Evolutionary conservation across 2,329 filamentous ascomycete species (phyloP).

Genomic region (Chaetomiaceae sp.): DNA sequence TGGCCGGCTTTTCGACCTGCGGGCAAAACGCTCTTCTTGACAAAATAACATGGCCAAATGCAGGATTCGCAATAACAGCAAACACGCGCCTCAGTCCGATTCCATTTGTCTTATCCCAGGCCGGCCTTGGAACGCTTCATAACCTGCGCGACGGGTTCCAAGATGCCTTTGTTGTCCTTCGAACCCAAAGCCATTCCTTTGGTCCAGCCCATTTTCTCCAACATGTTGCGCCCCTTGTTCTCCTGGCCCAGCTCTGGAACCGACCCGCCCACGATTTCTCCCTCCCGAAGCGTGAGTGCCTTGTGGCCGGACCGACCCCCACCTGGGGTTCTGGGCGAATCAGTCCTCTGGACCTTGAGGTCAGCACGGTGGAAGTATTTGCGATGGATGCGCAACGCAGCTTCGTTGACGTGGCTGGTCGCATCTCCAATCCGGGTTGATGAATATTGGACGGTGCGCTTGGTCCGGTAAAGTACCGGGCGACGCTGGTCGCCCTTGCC

Average conservation of each 20-base stretch:
- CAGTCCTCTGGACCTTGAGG: constrained; percentile 28
- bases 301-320: constrained; percentile 29
- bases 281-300: constrained; percentile 65
- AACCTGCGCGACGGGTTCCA: constrained; percentile 78
- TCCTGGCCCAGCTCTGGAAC: constrained; percentile 78
- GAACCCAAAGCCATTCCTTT: constrained; percentile 80
- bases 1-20: too few species aligned
- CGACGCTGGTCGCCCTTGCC: constrained; percentile 70
- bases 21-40: too few species aligned
- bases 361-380: constrained; percentile 54
- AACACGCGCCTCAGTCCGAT: too few species aligned
- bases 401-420: constrained; percentile 44
- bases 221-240: constrained; percentile 79
- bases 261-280: constrained; percentile 79
- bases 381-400: constrained; percentile 43
- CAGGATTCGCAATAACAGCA: too few species aligned
- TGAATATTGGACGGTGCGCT: constrained; percentile 57
- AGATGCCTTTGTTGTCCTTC: constrained; percentile 77
- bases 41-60: too few species aligned
- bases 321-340: constrained; percentile 14
- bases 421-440: constrained; percentile 48
- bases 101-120: constrained; percentile 50
- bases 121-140: constrained; percentile 85
- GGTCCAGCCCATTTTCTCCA: constrained; percentile 98
- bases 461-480: constrained; percentile 71